A percentile compares a stretch with the other conserved stretches of the same genome.
Evolutionary conservation across 768 basidiomycete species (phyloP).

Genomic region (Flagelloscypha sp.): DNA sequence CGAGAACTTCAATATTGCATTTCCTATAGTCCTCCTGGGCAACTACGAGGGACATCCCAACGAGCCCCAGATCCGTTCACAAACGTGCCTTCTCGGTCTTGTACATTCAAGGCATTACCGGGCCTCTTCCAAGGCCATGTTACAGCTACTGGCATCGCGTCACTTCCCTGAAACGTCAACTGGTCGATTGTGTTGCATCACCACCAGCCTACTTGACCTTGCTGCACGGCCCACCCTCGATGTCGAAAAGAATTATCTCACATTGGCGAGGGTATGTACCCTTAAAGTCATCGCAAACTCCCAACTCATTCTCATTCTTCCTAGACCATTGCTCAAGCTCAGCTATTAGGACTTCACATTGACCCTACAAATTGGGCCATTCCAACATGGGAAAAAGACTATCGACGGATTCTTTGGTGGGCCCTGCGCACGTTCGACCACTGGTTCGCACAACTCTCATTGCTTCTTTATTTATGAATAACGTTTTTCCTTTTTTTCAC

Average conservation of each 20-base stretch:
- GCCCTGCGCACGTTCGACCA: slow-evolving; percentile 13
- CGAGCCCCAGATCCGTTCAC: too few relatives aligned
- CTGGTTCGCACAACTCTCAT: slow-evolving; percentile 3
- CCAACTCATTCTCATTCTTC: too few relatives aligned
- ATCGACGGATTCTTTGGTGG: slow-evolving; percentile 13
- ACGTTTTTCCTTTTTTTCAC: neutral
- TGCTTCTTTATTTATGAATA: neutral
- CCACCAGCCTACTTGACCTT: slow-evolving; percentile 14
- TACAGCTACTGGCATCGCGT: too few relatives aligned
- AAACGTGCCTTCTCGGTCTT: too few relatives aligned
- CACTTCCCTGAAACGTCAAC: slow-evolving; percentile 1
- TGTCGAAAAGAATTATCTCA: slow-evolving; percentile 12
- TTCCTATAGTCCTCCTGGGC: slow-evolving; percentile 5
- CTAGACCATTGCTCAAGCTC: slow-evolving; percentile 15
- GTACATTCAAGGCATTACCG: too few relatives aligned
- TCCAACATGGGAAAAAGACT: slow-evolving; percentile 15
- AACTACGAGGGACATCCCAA: too few relatives aligned
- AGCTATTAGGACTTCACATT: slow-evolving; percentile 14
- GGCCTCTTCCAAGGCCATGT: too few relatives aligned
- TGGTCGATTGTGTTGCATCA: slow-evolving; percentile 8
- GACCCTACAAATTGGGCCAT: slow-evolving; percentile 13
- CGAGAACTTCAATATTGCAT: slow-evolving; percentile 1
- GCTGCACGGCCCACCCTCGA: slow-evolving; percentile 12
- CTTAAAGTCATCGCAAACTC: neutral
- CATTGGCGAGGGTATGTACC: slow-evolving; percentile 11